phyloP scores from a whole-genome alignment of 257 asterid genomes.

The Misopates orontium region DNA sequence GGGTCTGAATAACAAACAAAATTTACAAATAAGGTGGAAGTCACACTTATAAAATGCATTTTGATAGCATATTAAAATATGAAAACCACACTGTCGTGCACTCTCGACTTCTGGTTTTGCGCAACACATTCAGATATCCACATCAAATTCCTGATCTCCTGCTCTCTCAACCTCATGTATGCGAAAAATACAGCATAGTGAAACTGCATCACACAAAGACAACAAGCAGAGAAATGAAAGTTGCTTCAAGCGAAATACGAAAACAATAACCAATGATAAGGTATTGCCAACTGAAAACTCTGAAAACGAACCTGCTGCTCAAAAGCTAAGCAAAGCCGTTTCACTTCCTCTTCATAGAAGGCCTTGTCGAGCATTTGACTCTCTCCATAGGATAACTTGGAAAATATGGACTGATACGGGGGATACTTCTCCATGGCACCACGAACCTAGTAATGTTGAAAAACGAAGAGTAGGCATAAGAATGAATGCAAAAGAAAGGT shows the following conservation, averaged over 20 bases:
- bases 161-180: constrained; percentile 90
- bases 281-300: background rate
- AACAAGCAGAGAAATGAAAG: too few relatives aligned
- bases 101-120: constrained; percentile 84
- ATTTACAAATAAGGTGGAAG: too few relatives aligned
- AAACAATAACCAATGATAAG: background rate
- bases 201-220: constrained; percentile 49
- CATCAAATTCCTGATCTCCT: constrained; percentile 94
- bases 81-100: constrained; percentile 80
- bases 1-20: too few relatives aligned
- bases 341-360: constrained; percentile 94
- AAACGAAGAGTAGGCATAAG: too few relatives aligned
- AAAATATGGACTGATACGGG: constrained; percentile 78
- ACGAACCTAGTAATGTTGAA: constrained; percentile 64
- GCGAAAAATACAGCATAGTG: constrained; percentile 89
- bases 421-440: constrained; percentile 88
- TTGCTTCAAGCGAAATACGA: too few relatives aligned
- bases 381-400: constrained; percentile 86
- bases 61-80: constrained; percentile 43
- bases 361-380: constrained; percentile 98
- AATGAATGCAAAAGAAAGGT: too few relatives aligned
- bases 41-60: too few relatives aligned
- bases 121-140: constrained; percentile 91
- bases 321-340: constrained; percentile 86
- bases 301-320: constrained; percentile 82